These are phyloP conservation scores for Colletotrichum horii DNA, from an alignment of 2,329 filamentous ascomycete species.

Conservation along the genomic window DNA sequence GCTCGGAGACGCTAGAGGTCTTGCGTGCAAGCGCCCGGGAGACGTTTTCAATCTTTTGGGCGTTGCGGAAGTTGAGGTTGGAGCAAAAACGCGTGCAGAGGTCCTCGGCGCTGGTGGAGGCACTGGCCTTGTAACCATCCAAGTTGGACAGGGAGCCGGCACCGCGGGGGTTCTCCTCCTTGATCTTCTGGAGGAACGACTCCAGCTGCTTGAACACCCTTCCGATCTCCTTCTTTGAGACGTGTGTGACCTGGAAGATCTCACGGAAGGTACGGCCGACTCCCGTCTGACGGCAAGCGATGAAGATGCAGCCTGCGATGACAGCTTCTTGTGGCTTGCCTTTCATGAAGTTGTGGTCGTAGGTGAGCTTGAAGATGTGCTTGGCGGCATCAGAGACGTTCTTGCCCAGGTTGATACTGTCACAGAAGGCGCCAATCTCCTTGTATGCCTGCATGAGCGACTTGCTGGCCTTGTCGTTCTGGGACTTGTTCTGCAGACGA, in stretches of 20 bases:
- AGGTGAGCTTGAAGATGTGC: constrained; percentile 92
- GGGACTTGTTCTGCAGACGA: constrained; percentile 82
- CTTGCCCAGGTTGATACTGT: constrained; percentile 81
- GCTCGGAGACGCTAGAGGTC: constrained; percentile 77
- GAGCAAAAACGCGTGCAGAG: constrained; percentile 91
- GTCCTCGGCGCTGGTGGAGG: constrained; percentile 80
- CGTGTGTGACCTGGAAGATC: constrained; percentile 90
- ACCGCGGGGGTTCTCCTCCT: constrained; percentile 63
- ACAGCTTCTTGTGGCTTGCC: constrained; percentile 94
- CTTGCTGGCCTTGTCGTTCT: constrained; percentile 84
- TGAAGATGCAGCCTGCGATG: constrained; percentile 96
- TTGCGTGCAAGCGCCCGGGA: constrained; percentile 79
- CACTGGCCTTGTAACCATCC: constrained; percentile 74
- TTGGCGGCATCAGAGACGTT: constrained; percentile 89
- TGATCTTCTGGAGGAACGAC: constrained; percentile 79
- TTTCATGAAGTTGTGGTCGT: constrained; percentile 92
- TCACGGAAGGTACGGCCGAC: constrained; percentile 92
- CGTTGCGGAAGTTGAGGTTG: constrained; percentile 74
- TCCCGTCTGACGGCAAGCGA: constrained; percentile 89
- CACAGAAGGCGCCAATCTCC: constrained; percentile 86
- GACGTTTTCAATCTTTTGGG: constrained; percentile 78
- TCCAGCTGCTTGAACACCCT: constrained; percentile 93
- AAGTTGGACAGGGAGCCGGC: constrained; percentile 61
- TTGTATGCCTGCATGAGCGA: constrained; percentile 83
- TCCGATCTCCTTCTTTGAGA: constrained; percentile 97